Evolutionary conservation across 495 filamentous ascomycete species (phyloP).

Genomic region (Staphylotrichum longicolle): DNA sequence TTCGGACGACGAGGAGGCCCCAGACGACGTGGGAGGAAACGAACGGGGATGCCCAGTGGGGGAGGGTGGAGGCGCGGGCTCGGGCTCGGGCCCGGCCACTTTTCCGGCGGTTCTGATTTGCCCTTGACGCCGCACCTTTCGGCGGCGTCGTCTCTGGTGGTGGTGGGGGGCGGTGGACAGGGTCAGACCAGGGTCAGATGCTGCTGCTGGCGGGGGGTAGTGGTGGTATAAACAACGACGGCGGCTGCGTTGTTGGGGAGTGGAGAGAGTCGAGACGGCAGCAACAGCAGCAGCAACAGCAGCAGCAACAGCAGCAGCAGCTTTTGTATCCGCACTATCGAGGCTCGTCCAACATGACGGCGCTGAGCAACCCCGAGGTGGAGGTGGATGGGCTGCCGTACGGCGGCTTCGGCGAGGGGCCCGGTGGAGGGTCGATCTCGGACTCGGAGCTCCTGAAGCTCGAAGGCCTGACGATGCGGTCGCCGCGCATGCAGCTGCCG

Average conservation of each 20-base stretch:
- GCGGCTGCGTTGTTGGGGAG: no score
- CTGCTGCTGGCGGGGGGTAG: no score
- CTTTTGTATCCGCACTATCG: conserved; percentile 12
- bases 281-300: no score
- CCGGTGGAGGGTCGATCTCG: conserved; percentile 42
- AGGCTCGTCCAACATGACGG: conserved; percentile 5
- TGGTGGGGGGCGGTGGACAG: no score
- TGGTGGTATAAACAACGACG: no score
- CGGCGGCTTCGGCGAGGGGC: conserved; percentile 14
- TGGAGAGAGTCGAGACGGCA: no score
- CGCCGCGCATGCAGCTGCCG: conserved; percentile 34
- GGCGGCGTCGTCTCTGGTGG: no score
- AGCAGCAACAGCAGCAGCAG: neutral
- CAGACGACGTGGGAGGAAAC: no score
- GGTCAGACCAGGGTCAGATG: no score
- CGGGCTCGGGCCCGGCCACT: conserved; percentile 23
- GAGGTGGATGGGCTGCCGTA: conserved; percentile 15
- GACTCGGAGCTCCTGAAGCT: conserved; percentile 48
- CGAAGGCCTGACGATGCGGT: conserved; percentile 46
- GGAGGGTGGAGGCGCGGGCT: no score
- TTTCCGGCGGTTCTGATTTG: conserved; percentile 20
- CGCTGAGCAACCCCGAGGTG: conserved; percentile 1
- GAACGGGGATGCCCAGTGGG: no score
- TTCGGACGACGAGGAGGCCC: conserved; percentile 23
- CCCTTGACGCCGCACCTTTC: conserved; percentile 25